Evolutionary conservation across 2,329 filamentous ascomycete species (phyloP).

Genomic region (Exserohilum rostratum): DNA sequence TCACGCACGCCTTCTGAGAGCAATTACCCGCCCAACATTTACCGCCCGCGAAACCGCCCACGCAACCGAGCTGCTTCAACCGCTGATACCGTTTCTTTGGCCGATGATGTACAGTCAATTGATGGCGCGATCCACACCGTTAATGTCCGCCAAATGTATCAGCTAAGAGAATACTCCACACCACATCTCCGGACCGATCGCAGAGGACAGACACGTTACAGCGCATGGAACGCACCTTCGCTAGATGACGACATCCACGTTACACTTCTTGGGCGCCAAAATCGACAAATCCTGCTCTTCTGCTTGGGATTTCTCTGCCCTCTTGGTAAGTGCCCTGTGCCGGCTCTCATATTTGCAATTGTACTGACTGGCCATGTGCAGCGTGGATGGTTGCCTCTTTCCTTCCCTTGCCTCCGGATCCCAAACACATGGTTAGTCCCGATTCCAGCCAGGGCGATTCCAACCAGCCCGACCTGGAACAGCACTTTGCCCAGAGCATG

Average conservation of each 20-base stretch:
- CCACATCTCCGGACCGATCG: constrained; percentile 47
- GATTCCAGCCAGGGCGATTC: constrained; percentile 42
- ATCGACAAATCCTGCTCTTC: constrained; percentile 77
- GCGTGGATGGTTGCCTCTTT: constrained; percentile 83
- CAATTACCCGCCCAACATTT: constrained; percentile 46
- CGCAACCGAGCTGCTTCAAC: constrained; percentile 36
- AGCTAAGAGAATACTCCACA: constrained; percentile 37
- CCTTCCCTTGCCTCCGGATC: constrained; percentile 70
- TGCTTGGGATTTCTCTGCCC: constrained; percentile 79
- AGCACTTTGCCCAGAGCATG: constrained; percentile 53
- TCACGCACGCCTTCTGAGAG: constrained; percentile 47
- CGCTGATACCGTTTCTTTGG: constrained; percentile 38
- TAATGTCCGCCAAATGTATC: constrained; percentile 33
- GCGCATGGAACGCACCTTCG: constrained; percentile 76
- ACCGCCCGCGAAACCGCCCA: constrained; percentile 48
- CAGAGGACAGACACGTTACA: constrained; percentile 57
- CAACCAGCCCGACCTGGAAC: constrained; percentile 49
- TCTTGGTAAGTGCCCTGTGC: constrained; percentile 51
- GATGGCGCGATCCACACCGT: constrained; percentile 40
- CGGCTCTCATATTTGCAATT: not conserved
- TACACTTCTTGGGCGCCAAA: constrained; percentile 68
- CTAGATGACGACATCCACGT: constrained; percentile 68
- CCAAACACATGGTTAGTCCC: constrained; percentile 49
- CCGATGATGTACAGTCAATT: constrained; percentile 31
- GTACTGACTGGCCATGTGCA: constrained; percentile 41